Conservation (phyloP, 2,329 filamentous ascomycete species). For the Fusarium sambucinum region DNA sequence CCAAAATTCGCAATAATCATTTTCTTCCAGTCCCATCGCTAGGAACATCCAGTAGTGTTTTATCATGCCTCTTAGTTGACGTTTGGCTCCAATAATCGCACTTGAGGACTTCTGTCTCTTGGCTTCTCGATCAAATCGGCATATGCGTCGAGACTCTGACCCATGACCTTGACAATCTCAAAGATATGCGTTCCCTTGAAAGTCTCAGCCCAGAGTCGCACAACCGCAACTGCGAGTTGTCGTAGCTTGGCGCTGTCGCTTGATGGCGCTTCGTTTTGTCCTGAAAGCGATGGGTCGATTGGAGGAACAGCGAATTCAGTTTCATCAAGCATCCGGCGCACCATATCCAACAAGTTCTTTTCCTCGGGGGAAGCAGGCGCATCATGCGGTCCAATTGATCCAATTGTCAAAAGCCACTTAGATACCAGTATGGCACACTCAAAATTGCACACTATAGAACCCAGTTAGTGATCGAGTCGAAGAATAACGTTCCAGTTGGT, state of each 20-base stretch:
- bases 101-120: conserved; percentile 57
- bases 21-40: background rate
- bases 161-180: conserved; percentile 70
- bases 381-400: conserved; percentile 64
- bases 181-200: conserved; percentile 73
- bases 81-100: conserved; percentile 41
- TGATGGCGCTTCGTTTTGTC: conserved; percentile 58
- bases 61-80: conserved; percentile 29
- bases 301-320: conserved; percentile 70
- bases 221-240: conserved; percentile 68
- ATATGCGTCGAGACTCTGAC: conserved; percentile 67
- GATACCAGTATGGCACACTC: conserved; percentile 72
- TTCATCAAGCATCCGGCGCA: conserved; percentile 70
- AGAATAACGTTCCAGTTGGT: background rate
- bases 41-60: background rate
- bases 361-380: conserved; percentile 65
- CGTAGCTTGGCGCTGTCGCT: conserved; percentile 65
- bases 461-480: conserved; percentile 32
- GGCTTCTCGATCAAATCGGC: conserved; percentile 69
- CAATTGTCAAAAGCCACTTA: conserved; percentile 70
- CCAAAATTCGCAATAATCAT: conserved; percentile 13
- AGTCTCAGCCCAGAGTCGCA: conserved; percentile 71
- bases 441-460: conserved; percentile 65
- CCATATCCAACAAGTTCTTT: conserved; percentile 65
- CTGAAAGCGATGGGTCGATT: conserved; percentile 67